Base-by-base conservation (phyloP, 1,139 yeast species). In the Schwanniomyces etchellsii region DNA sequence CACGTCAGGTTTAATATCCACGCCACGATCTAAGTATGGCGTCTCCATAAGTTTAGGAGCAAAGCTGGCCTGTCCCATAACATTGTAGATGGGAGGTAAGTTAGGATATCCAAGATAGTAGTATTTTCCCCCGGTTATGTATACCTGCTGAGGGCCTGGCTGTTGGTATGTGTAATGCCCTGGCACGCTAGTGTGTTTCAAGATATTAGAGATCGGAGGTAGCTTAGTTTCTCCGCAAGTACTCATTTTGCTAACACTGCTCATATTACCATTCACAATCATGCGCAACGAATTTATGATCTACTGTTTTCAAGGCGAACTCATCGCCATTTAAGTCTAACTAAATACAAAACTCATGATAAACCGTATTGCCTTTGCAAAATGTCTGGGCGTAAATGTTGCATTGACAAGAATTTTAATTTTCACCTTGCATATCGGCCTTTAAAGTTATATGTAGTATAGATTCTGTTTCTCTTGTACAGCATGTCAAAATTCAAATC, bases 331-430 rank as follows among this genome's bases (percentile, higher is more conserved):
- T n/a, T n/a, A n/a, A n/a, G n/a, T n/a, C n/a, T n/a, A n/a, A n/a
- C n/a, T n/a, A n/a, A n/a, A n/a, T n/a, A n/a, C n/a, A n/a, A n/a
- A n/a, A n/a, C n/a, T n/a, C n/a, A n/a, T n/a, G n/a, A n/a, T n/a
- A n/a, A n/a, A n/a, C n/a, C n/a, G n/a, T n/a, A n/a, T n/a, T n/a
- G n/a, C n/a, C n/a, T n/a, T n/a, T 18, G n/a, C 7, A 18, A n/a
- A 18, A 18, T 18, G n/a, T 18, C 21, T 18, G n/a, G 21, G 21
- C 21, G 21, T n/a, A 18, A 18, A 18, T 18, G n/a, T 18, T 18
- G 21, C 21, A 18, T 18, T 18, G 21, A 18, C 21, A 18, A 18
- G 21, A 18, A 18, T 18, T 18, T 18, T 18, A n/a, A n/a, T n/a
- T n/a, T n/a, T n/a, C n/a, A n/a, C n/a, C n/a, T n/a, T n/a, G n/a